These are phyloP conservation scores for Raddia distichophylla DNA, from an alignment of 176 grass and related monocot genomes.

Conservation along the genomic window DNA sequence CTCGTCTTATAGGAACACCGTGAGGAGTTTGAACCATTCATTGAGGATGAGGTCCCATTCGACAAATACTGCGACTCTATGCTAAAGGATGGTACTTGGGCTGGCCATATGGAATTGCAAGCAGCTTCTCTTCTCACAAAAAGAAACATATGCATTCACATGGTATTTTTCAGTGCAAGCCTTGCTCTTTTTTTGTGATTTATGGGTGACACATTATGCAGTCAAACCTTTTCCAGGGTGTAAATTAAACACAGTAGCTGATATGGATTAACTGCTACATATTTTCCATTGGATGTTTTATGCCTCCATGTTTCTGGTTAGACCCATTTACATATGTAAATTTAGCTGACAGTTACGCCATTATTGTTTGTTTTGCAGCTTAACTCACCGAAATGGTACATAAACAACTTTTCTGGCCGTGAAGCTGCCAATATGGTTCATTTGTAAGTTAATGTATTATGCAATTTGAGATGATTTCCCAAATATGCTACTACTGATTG, in stretches of 20 bases:
- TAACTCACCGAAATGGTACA: constrained; percentile 85
- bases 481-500: neutral
- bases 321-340: neutral
- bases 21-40: constrained; percentile 88
- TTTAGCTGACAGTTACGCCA: constrained; percentile 13
- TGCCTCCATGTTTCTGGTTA: neutral
- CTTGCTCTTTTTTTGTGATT: neutral
- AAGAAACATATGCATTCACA: constrained; percentile 93
- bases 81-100: constrained; percentile 90
- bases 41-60: constrained; percentile 88
- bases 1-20: no score
- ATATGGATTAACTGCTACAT: neutral
- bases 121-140: constrained; percentile 79
- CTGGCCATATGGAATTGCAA: constrained; percentile 95
- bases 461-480: neutral
- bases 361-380: constrained; percentile 58
- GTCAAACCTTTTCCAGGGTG: neutral
- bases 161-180: constrained; percentile 45
- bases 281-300: neutral
- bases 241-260: neutral
- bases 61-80: constrained; percentile 86
- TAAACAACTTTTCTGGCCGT: constrained; percentile 75
- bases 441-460: constrained; percentile 65
- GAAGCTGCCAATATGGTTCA: constrained; percentile 84
- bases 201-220: neutral